A percentile compares a stretch with the other conserved stretches of the same genome.
Conservation (phyloP, 2,329 filamentous ascomycete genomes). For the Thyridium curvatum region DNA sequence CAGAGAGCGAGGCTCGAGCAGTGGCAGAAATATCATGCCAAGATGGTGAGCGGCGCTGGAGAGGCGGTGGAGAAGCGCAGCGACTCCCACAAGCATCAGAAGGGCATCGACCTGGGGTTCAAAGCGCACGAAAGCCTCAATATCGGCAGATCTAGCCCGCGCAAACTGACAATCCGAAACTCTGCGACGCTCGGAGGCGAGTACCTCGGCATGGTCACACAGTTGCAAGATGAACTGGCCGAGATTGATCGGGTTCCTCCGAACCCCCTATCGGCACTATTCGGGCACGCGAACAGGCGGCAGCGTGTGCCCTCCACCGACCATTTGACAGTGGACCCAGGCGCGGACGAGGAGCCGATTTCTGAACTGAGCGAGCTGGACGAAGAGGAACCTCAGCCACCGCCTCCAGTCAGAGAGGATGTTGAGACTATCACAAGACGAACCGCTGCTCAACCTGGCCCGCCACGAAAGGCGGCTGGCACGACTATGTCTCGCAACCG, state of each 20-base stretch:
- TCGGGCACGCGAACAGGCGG: slow-evolving; percentile 2
- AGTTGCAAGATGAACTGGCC: slow-evolving; percentile 34
- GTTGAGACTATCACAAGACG: not conserved
- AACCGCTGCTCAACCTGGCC: slow-evolving; percentile 9
- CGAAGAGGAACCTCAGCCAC: slow-evolving; percentile 22
- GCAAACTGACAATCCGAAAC: slow-evolving; percentile 15
- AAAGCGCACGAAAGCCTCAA: slow-evolving; percentile 43
- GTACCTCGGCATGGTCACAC: slow-evolving; percentile 35
- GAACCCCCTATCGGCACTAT: slow-evolving; percentile 14
- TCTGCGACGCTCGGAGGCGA: slow-evolving; percentile 24
- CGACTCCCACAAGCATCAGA: slow-evolving; percentile 12
- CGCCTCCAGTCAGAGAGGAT: not conserved
- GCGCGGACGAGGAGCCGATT: slow-evolving; percentile 23
- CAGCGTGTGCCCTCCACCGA: not conserved
- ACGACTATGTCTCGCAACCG: too few species aligned
- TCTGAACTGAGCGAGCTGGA: slow-evolving; percentile 50
- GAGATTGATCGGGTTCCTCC: slow-evolving; percentile 14
- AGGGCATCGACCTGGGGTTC: slow-evolving; percentile 48
- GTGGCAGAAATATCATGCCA: slow-evolving; percentile 64
- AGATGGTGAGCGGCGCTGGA: slow-evolving; percentile 15
- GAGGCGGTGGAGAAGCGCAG: too few species aligned
- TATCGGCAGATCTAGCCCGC: slow-evolving; percentile 25
- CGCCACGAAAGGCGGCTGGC: slow-evolving; percentile 9
- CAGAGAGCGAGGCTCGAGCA: slow-evolving; percentile 64
- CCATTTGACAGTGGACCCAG: not conserved